Conservation (phyloP, 768 basidiomycete species). For the Mycena belliarum region DNA sequence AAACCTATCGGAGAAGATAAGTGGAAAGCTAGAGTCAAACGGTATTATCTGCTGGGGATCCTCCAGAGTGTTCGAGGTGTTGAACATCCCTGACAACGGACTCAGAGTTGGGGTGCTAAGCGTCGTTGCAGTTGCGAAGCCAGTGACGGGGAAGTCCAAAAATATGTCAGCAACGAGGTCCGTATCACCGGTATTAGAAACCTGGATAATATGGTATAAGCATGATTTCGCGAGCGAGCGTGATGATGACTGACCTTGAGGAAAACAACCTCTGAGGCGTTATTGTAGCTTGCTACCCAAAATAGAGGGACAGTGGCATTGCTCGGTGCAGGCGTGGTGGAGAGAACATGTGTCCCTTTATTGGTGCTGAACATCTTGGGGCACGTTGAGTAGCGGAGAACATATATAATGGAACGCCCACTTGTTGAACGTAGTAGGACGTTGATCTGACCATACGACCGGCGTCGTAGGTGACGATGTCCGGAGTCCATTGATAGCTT, state of each 20-base stretch:
- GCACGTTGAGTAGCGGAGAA: too few species aligned
- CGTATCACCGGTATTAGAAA: constrained; percentile 30
- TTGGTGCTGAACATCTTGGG: constrained; percentile 38
- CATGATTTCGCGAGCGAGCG: background rate
- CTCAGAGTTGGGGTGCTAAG: constrained; percentile 31
- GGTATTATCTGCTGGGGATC: constrained; percentile 34
- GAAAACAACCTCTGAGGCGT: constrained; percentile 34
- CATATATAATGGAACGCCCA: too few species aligned
- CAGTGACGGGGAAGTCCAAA: constrained; percentile 30
- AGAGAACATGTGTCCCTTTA: constrained; percentile 34
- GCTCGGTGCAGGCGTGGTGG: constrained; percentile 29
- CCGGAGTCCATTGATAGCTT: constrained; percentile 40
- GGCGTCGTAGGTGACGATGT: constrained; percentile 41
- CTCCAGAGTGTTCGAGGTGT: constrained; percentile 34
- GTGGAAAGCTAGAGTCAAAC: constrained; percentile 28
- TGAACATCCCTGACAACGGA: constrained; percentile 34
- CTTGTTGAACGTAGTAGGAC: constrained; percentile 41
- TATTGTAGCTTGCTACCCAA: constrained; percentile 37
- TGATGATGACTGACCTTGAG: constrained; percentile 30
- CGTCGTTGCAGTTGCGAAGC: constrained; percentile 27
- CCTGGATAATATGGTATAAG: constrained; percentile 20
- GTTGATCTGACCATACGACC: constrained; percentile 34
- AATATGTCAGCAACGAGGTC: constrained; percentile 36
- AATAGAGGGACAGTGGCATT: constrained; percentile 32
- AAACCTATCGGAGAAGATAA: constrained; percentile 30